Conservation (phyloP, 768 basidiomycete genomes). For the Royoungia palumana region DNA sequence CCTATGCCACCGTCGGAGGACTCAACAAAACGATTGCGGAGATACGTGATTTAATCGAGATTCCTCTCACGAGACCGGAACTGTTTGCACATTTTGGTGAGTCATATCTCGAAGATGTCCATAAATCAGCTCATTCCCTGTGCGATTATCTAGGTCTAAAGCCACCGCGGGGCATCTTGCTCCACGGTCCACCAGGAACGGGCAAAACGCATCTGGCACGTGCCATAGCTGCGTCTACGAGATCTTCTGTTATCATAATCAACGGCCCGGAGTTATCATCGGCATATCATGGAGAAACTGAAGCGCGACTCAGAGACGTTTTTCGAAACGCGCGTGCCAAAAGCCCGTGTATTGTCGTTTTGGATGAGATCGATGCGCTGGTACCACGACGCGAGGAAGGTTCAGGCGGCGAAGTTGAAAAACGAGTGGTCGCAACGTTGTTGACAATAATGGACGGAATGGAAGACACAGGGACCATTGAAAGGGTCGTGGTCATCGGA, state of each 20-base stretch:
- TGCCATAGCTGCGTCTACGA: constrained; percentile 85
- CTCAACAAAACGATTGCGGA: constrained; percentile 82
- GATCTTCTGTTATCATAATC: constrained; percentile 85
- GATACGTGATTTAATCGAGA: constrained; percentile 82
- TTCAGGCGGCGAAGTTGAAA: constrained; percentile 92
- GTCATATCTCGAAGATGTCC: constrained; percentile 14
- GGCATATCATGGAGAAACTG: constrained; percentile 97
- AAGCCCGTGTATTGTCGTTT: constrained; percentile 88
- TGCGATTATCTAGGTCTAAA: constrained; percentile 63
- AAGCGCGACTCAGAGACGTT: constrained; percentile 83
- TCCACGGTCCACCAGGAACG: constrained; percentile 95
- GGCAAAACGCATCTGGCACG: constrained; percentile 97
- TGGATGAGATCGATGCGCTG: constrained; percentile 95
- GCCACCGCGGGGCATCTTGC: constrained; percentile 91
- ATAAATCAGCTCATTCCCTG: constrained; percentile 14
- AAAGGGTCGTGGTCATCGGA: constrained; percentile 88
- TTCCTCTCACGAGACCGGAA: constrained; percentile 80
- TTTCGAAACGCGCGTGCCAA: constrained; percentile 79
- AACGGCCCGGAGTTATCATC: constrained; percentile 95
- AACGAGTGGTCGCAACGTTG: constrained; percentile 91
- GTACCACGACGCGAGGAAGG: constrained; percentile 89
- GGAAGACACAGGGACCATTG: constrained; percentile 43
- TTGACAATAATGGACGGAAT: constrained; percentile 95
- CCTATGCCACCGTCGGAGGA: constrained; percentile 86
- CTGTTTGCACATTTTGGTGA: constrained; percentile 74